These are phyloP conservation scores for Talaromyces thailandensis DNA, from an alignment of 495 filamentous ascomycete species.

Conservation along the genomic window DNA sequence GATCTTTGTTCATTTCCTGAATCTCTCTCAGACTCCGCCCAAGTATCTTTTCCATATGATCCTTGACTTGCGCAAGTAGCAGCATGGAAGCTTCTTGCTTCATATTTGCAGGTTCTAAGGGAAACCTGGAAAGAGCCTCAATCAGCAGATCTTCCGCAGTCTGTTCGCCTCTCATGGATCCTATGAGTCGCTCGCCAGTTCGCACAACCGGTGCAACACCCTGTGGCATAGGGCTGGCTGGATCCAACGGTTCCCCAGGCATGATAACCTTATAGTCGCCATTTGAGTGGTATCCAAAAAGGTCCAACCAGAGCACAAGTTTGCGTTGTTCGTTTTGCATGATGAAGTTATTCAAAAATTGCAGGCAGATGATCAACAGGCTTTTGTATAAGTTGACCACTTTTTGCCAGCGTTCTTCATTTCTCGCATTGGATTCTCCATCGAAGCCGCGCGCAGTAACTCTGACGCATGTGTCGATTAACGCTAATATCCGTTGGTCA, in stretches of 20 bases:
- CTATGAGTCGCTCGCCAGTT: slow-evolving; percentile 36
- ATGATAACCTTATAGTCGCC: slow-evolving; percentile 44
- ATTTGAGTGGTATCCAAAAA: slow-evolving; percentile 60
- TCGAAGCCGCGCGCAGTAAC: slow-evolving; percentile 88
- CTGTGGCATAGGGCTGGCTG: slow-evolving; percentile 22
- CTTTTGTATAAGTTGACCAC: slow-evolving; percentile 76
- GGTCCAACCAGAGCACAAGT: slow-evolving; percentile 79
- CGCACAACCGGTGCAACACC: slow-evolving; percentile 37
- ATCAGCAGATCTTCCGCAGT: slow-evolving; percentile 37
- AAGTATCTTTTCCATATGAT: slow-evolving; percentile 42
- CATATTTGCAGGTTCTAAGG: slow-evolving; percentile 37
- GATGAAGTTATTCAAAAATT: slow-evolving; percentile 87
- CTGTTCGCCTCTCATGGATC: slow-evolving; percentile 37
- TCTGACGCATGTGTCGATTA: slow-evolving; percentile 75
- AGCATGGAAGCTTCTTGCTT: slow-evolving; percentile 43
- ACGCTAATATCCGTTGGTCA: slow-evolving; percentile 72
- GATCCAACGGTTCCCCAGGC: slow-evolving; percentile 35
- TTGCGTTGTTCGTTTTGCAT: slow-evolving; percentile 88
- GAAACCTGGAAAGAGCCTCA: slow-evolving; percentile 40
- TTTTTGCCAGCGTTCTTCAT: slow-evolving; percentile 62
- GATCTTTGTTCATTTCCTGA: slow-evolving; percentile 40
- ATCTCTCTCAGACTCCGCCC: slow-evolving; percentile 37
- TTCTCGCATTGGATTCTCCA: slow-evolving; percentile 58
- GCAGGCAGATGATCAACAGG: slow-evolving; percentile 76
- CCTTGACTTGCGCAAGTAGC: slow-evolving; percentile 40